These are phyloP conservation scores for Arthrobotrys musiformis DNA, from an alignment of 2,329 filamentous ascomycete genomes.

Conservation along the genomic window DNA sequence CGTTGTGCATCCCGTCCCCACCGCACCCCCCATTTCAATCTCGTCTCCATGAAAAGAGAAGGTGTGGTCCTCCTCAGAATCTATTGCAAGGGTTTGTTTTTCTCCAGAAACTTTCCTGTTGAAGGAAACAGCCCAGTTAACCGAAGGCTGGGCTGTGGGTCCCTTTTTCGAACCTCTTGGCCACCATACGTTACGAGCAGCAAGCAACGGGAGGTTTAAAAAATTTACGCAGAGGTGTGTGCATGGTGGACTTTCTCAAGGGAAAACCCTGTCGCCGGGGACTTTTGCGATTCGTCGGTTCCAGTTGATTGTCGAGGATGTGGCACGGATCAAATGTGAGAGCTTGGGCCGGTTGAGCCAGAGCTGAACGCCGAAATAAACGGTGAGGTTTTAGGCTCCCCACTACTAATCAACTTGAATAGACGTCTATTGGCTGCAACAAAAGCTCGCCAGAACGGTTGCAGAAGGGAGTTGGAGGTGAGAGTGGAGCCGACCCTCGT, in stretches of 20 bases:
- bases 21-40: neutral
- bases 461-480: neutral
- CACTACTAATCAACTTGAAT: neutral
- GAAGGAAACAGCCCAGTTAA: neutral
- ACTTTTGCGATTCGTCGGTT: slow-evolving; percentile 32
- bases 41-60: neutral
- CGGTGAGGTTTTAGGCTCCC: neutral
- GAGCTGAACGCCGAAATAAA: slow-evolving; percentile 9
- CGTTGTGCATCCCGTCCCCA: neutral
- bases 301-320: neutral
- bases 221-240: slow-evolving; percentile 39
- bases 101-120: slow-evolving; percentile 47
- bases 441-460: neutral
- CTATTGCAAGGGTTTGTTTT: slow-evolving; percentile 24
- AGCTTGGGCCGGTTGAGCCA: neutral
- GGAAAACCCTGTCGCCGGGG: slow-evolving; percentile 15
- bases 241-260: neutral
- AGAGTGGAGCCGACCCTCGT: neutral
- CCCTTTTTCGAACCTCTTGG: no score
- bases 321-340: slow-evolving; percentile 7
- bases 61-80: neutral
- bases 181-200: neutral
- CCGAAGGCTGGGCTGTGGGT: neutral
- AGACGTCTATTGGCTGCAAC: neutral
- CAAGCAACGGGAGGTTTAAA: slow-evolving; percentile 16